Percentiles rank a stretch among this genome's conserved stretches.
Conservation (phyloP, 371 early-diverging fungal species). For the Dipsacomyces acuminosporus region DNA sequence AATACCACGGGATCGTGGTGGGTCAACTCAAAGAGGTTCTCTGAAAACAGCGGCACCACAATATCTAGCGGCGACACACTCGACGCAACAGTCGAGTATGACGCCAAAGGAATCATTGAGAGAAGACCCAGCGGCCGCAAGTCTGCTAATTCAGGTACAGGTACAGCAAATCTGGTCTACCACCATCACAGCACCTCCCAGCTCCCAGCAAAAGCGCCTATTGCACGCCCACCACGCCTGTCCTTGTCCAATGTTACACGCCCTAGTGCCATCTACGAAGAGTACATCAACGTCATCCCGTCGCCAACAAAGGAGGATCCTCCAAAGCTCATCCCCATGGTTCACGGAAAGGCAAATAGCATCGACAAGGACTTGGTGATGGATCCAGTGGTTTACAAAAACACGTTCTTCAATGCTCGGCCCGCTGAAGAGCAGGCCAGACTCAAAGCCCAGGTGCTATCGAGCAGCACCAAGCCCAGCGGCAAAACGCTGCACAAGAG, state of each 20-base stretch:
- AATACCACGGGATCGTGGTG: too few relatives aligned
- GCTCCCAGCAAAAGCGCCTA: too few relatives aligned
- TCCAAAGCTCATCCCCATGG: conserved; percentile 17
- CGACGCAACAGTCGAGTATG: conserved; percentile 4
- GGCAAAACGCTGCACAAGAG: conserved; percentile 10
- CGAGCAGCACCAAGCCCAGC: neutral
- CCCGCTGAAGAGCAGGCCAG: conserved; percentile 14
- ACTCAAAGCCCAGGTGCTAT: conserved; percentile 3
- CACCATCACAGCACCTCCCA: too few relatives aligned
- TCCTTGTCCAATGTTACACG: conserved; percentile 15
- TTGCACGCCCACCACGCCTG: conserved; percentile 9
- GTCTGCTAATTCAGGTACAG: too few relatives aligned
- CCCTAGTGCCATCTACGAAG: conserved; percentile 22
- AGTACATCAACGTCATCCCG: conserved; percentile 6
- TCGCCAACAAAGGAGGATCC: conserved; percentile 33
- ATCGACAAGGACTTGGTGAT: conserved; percentile 8
- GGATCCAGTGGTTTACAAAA: conserved; percentile 31
- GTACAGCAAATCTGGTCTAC: too few relatives aligned
- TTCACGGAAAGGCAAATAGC: conserved; percentile 5
- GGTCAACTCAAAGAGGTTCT: conserved; percentile 27
- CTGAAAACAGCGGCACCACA: conserved; percentile 43
- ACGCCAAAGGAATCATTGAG: too few relatives aligned
- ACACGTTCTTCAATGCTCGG: conserved; percentile 36
- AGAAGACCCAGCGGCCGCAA: too few relatives aligned
- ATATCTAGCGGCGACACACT: conserved; percentile 34